phyloP scores from a whole-genome alignment of 768 basidiomycete species.

The Ephemerocybe angulata region DNA sequence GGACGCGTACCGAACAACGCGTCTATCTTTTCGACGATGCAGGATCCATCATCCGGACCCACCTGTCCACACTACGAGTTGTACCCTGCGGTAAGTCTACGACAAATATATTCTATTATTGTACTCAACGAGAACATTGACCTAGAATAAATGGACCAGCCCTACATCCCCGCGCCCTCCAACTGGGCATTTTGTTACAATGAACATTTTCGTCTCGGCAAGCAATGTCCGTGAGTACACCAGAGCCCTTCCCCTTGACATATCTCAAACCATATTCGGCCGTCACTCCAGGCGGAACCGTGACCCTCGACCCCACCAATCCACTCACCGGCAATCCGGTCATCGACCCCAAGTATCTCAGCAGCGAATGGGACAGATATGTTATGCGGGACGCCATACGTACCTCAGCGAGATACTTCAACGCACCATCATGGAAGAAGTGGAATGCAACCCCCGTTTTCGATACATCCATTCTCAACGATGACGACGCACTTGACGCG shows the following conservation, averaged over 20 bases:
- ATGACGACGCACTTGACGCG: neutral
- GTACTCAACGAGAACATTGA: too few relatives aligned
- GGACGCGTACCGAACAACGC: neutral
- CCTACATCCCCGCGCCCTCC: neutral
- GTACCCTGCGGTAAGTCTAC: neutral
- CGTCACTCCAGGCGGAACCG: neutral
- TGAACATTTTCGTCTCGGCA: neutral
- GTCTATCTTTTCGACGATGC: neutral
- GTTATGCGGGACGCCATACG: neutral
- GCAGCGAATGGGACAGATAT: neutral
- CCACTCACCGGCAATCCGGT: neutral
- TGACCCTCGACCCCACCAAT: neutral
- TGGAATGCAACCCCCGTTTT: neutral
- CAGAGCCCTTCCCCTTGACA: neutral
- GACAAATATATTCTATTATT: too few relatives aligned
- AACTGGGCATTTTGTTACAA: neutral
- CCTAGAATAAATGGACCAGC: neutral
- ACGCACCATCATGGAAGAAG: neutral
- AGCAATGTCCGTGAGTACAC: neutral
- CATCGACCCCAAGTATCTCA: neutral
- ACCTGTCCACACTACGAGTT: conserved; percentile 7
- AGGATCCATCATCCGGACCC: conserved; percentile 7
- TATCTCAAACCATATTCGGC: neutral
- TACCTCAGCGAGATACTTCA: neutral
- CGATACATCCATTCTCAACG: neutral